phyloP scores from a whole-genome alignment of 257 asterid genomes.

The Rehmannia glutinosa region DNA sequence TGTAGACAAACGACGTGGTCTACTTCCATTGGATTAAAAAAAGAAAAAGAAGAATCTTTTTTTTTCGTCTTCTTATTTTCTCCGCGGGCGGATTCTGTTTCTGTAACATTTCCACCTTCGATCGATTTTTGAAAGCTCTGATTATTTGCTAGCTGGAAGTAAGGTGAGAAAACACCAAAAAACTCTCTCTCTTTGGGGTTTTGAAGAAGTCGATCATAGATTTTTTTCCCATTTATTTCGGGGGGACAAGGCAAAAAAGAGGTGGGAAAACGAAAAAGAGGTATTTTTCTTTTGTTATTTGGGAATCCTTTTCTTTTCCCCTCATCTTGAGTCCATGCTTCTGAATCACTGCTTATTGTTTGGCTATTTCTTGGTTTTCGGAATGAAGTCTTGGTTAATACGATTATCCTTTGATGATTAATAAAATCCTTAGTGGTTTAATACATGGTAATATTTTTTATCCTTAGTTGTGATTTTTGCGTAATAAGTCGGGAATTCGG shows the following conservation, averaged over 20 bases:
- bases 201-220: neutral
- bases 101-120: neutral
- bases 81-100: neutral
- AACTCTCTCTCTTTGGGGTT: neutral
- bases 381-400: conserved; percentile 1
- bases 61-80: conserved; percentile 7
- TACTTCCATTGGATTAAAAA: neutral
- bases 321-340: neutral
- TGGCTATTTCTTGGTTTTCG: neutral
- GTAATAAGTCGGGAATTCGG: neutral
- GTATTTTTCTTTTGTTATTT: neutral
- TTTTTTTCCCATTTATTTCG: neutral
- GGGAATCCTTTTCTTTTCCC: neutral
- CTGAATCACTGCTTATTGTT: neutral
- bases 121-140: neutral
- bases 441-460: neutral
- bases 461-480: neutral
- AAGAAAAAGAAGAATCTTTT: neutral
- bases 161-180: conserved; percentile 17
- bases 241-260: neutral
- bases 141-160: neutral
- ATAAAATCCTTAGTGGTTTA: neutral
- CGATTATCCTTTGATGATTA: neutral
- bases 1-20: conserved; percentile 9
- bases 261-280: neutral